Conservation (phyloP, 176 grass and related monocot species). For the Eleusine coracana region DNA sequence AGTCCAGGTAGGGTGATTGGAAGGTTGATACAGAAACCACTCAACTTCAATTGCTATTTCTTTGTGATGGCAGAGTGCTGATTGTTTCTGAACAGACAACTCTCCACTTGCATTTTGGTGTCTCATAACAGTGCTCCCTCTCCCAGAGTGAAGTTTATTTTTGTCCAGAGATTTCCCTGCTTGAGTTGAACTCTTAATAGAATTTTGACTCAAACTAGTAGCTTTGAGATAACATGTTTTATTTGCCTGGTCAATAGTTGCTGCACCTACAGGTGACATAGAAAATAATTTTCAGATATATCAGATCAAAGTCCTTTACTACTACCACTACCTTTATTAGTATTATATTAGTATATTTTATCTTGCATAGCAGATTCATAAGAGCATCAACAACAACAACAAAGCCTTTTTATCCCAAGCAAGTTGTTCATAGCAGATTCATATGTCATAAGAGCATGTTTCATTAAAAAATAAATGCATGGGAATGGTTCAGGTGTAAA, state of each 20-base stretch:
- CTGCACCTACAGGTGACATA: slow-evolving; percentile 37
- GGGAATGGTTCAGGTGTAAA: neutral
- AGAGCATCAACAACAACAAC: too few relatives aligned
- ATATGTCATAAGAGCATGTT: slow-evolving; percentile 19
- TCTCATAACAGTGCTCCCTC: slow-evolving; percentile 40
- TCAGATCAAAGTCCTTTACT: slow-evolving; percentile 12
- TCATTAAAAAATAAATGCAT: slow-evolving; percentile 14
- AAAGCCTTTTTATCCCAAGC: too few relatives aligned
- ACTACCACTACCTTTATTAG: neutral
- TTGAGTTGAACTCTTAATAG: slow-evolving; percentile 30
- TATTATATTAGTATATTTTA: neutral
- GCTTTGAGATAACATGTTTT: slow-evolving; percentile 42
- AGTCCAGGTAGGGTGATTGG: slow-evolving; percentile 53
- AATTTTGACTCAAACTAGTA: slow-evolving; percentile 29
- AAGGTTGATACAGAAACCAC: slow-evolving; percentile 40
- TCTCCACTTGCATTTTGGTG: slow-evolving; percentile 47
- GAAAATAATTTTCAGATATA: slow-evolving; percentile 26
- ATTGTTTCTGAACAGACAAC: slow-evolving; percentile 47
- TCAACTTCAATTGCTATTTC: slow-evolving; percentile 57
- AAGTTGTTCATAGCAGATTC: slow-evolving; percentile 20
- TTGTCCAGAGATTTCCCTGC: slow-evolving; percentile 37
- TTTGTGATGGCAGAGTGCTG: slow-evolving; percentile 48
- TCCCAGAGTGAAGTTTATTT: slow-evolving; percentile 44
- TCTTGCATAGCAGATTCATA: slow-evolving; percentile 18
- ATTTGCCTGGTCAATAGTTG: slow-evolving; percentile 40